phyloP scores from a whole-genome alignment of 75 land plant genomes.

The Pinus albicaulis region DNA sequence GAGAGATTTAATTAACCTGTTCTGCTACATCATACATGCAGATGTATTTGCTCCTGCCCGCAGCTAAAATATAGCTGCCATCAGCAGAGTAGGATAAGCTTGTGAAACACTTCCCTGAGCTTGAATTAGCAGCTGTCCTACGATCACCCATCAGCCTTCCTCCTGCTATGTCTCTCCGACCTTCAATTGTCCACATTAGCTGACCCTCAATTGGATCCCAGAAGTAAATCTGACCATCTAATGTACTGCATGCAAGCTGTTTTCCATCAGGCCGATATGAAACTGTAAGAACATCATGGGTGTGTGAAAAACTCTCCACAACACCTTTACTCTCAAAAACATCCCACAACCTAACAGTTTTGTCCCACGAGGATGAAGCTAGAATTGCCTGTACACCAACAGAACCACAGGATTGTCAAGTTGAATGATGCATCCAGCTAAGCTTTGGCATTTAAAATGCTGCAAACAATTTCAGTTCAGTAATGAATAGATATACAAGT shows the following conservation, averaged over 20 bases:
- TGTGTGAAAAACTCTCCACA: constrained; percentile 78
- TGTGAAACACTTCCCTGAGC: constrained; percentile 87
- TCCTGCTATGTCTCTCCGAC: constrained; percentile 90
- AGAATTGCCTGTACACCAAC: constrained; percentile 48
- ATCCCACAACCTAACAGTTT: constrained; percentile 88
- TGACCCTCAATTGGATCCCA: constrained; percentile 90
- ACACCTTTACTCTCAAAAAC: constrained; percentile 91
- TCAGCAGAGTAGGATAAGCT: constrained; percentile 91
- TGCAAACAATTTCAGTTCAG: not conserved
- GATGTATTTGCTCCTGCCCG: constrained; percentile 85
- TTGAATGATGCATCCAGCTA: not conserved
- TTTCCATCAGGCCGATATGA: constrained; percentile 96
- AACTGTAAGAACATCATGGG: constrained; percentile 92
- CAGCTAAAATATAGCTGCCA: constrained; percentile 90
- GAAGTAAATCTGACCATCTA: constrained; percentile 95
- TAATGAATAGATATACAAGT: constrained; percentile 2
- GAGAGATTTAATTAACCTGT: constrained; percentile 55
- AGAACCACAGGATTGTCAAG: not conserved
- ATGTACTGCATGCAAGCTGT: constrained; percentile 87
- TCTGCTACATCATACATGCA: constrained; percentile 98
- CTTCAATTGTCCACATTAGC: constrained; percentile 86
- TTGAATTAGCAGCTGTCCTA: constrained; percentile 82
- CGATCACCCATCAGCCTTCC: constrained; percentile 95
- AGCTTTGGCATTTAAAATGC: not conserved
- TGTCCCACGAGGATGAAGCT: constrained; percentile 99